These are phyloP conservation scores for Gonapodya prolifera DNA, from an alignment of 192 early-diverging fungal genomes.

Conservation along the genomic window DNA sequence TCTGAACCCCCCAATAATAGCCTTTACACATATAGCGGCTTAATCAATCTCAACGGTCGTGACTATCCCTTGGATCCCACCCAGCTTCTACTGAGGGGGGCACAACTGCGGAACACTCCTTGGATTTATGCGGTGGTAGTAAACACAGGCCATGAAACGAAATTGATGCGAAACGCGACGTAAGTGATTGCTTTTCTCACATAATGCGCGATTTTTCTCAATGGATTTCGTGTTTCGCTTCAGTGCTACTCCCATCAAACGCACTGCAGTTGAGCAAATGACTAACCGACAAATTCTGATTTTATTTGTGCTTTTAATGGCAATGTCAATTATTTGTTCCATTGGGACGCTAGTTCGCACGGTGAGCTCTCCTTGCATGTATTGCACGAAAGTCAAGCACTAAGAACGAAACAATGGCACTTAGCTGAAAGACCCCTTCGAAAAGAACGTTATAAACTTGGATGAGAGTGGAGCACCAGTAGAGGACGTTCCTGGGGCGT, in stretches of 20 bases:
- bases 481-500: slow-evolving; percentile 16
- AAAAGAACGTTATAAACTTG: slow-evolving; percentile 23
- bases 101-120: slow-evolving; percentile 81
- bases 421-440: slow-evolving; percentile 26
- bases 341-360: slow-evolving; percentile 50
- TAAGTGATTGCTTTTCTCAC: slow-evolving; percentile 17
- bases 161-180: slow-evolving; percentile 90
- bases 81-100: slow-evolving; percentile 87
- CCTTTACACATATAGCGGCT: slow-evolving; percentile 91
- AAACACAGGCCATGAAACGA: slow-evolving; percentile 96
- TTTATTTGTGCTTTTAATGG: slow-evolving; percentile 73
- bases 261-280: slow-evolving; percentile 74
- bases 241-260: slow-evolving; percentile 80
- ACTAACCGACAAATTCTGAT: slow-evolving; percentile 92
- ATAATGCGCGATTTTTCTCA: background rate
- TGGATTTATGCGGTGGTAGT: slow-evolving; percentile 92
- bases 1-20: slow-evolving; percentile 92
- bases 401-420: background rate
- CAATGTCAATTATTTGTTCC: slow-evolving; percentile 75
- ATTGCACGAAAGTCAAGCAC: slow-evolving; percentile 7
- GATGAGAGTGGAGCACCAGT: slow-evolving; percentile 16
- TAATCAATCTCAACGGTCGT: slow-evolving; percentile 44
- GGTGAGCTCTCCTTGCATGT: background rate
- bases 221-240: background rate
- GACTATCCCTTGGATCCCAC: slow-evolving; percentile 79